These are phyloP conservation scores for Pichia insulana DNA, from an alignment of 805 yeast genomes.

Conservation along the genomic window DNA sequence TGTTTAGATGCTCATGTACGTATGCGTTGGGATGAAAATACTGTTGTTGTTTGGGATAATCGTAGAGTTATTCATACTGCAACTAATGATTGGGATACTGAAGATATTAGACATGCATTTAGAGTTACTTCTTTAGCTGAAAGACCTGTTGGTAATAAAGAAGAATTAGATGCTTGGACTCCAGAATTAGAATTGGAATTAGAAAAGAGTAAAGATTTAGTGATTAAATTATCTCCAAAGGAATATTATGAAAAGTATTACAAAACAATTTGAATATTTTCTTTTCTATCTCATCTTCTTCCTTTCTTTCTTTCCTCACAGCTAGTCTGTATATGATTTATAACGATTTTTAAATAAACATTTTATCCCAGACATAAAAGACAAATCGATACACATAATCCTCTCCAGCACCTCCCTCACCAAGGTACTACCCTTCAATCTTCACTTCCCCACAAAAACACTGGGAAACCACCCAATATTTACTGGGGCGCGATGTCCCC, in stretches of 20 bases:
- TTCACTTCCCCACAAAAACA: too few relatives aligned
- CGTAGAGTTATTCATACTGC: conserved; percentile 65
- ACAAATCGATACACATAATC: too few relatives aligned
- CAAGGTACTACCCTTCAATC: too few relatives aligned
- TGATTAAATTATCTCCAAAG: conserved; percentile 13
- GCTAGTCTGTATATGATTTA: too few relatives aligned
- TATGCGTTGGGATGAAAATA: conserved; percentile 61
- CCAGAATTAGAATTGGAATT: conserved; percentile 21
- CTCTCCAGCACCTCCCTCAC: too few relatives aligned
- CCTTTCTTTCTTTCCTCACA: too few relatives aligned
- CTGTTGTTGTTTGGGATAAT: conserved; percentile 76
- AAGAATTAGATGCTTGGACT: conserved; percentile 26
- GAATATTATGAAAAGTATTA: conserved; percentile 14
- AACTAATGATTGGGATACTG: conserved; percentile 60
- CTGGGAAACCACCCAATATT: too few relatives aligned
- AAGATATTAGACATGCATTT: conserved; percentile 61
- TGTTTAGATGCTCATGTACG: conserved; percentile 57
- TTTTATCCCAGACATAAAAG: too few relatives aligned
- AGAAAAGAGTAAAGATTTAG: conserved; percentile 14
- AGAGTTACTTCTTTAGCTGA: conserved; percentile 70
- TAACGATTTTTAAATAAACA: too few relatives aligned
- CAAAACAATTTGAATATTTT: conserved; percentile 19
- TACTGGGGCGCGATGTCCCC: too few relatives aligned
- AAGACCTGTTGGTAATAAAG: conserved; percentile 39
- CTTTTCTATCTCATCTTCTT: too few relatives aligned